Conservation (phyloP, 2,329 filamentous ascomycete species). For the Phaeoacremonium minimum region DNA sequence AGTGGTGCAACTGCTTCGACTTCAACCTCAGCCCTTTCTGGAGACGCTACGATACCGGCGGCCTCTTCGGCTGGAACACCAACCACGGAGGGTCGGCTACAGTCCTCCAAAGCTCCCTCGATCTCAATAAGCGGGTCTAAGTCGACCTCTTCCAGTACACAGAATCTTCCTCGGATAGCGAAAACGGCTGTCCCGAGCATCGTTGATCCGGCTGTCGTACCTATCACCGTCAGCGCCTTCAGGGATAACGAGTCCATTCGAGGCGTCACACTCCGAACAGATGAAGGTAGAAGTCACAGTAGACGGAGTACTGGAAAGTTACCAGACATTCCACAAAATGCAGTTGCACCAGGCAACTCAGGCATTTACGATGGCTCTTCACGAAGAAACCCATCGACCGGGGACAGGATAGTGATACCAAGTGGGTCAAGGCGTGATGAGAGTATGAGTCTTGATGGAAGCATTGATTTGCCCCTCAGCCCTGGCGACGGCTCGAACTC, state of each 20-base stretch:
- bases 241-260: conserved; percentile 43
- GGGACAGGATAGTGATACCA: conserved; percentile 21
- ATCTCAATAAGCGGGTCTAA: conserved; percentile 38
- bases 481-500: conserved; percentile 32
- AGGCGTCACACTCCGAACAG: conserved; percentile 29
- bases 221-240: conserved; percentile 44
- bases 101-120: conserved; percentile 44
- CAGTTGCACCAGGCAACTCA: conserved; percentile 27
- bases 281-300: conserved; percentile 42
- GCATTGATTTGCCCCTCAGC: conserved; percentile 36
- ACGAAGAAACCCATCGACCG: conserved; percentile 17
- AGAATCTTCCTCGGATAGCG: conserved; percentile 35
- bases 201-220: conserved; percentile 40
- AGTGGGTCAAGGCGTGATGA: conserved; percentile 34
- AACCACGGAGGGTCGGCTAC: conserved; percentile 34
- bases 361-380: conserved; percentile 30
- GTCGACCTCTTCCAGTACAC: conserved; percentile 35
- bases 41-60: conserved; percentile 28
- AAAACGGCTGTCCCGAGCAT: conserved; percentile 36
- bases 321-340: conserved; percentile 16
- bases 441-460: conserved; percentile 38
- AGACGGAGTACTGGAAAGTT: conserved; percentile 33
- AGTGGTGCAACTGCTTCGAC: conserved; percentile 24
- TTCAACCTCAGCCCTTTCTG: conserved; percentile 22
- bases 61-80: conserved; percentile 29